Percentiles rank a stretch among this genome's conserved stretches.
Conservation (phyloP, 768 basidiomycete species). For the Leucocoprinus leucothites region DNA sequence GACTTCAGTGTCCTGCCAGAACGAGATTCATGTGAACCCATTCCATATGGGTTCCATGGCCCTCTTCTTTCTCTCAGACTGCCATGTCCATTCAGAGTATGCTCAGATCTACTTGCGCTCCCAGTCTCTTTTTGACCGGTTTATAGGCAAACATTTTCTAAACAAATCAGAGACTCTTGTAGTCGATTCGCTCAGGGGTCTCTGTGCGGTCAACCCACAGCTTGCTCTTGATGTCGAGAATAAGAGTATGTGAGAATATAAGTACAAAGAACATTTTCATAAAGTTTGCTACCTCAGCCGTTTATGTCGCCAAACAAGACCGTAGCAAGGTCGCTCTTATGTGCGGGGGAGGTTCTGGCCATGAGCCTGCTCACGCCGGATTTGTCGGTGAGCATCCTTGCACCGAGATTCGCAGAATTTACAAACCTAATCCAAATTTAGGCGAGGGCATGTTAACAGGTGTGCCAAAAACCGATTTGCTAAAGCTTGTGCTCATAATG, state of each 20-base stretch:
- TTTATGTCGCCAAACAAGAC: constrained; percentile 56
- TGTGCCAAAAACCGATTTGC: constrained; percentile 20
- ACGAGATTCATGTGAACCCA: background rate
- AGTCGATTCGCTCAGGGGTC: constrained; percentile 71
- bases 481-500: background rate
- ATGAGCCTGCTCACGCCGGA: constrained; percentile 87
- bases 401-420: background rate
- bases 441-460: constrained; percentile 79
- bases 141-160: constrained; percentile 69
- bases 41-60: background rate
- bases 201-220: constrained; percentile 68
- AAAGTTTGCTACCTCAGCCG: constrained; percentile 40
- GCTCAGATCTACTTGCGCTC: background rate
- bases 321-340: constrained; percentile 70
- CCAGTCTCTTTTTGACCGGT: background rate
- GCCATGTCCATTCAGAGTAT: constrained; percentile 38
- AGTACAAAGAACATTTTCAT: constrained; percentile 7
- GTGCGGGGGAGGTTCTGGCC: constrained; percentile 85
- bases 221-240: constrained; percentile 67
- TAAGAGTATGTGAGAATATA: constrained; percentile 50
- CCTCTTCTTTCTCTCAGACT: constrained; percentile 16
- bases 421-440: constrained; percentile 20
- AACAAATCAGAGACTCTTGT: constrained; percentile 72
- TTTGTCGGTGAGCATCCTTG: constrained; percentile 66
- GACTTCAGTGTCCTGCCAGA: background rate